A percentile compares a stretch with the other conserved stretches of the same genome.
These are phyloP conservation scores for Mycena galericulata DNA, from an alignment of 768 basidiomycete genomes.

Conservation along the genomic window DNA sequence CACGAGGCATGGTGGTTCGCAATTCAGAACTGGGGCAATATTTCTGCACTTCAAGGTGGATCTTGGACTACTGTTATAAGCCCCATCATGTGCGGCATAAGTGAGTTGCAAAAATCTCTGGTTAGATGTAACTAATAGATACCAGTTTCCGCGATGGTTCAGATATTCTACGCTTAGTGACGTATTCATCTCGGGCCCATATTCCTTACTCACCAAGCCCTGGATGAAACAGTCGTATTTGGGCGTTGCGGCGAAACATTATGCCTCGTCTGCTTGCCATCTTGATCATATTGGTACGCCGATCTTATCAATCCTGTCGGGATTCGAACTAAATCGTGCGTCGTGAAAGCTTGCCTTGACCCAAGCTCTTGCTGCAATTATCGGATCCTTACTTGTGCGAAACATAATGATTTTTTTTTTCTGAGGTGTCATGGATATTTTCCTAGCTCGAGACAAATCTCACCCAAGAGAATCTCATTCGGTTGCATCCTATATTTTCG, in stretches of 20 bases:
- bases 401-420: background rate
- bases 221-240: background rate
- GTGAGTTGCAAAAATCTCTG: background rate
- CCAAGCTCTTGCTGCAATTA: slow-evolving; percentile 4
- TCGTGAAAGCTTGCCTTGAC: background rate
- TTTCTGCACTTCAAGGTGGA: background rate
- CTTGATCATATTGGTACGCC: slow-evolving; percentile 12
- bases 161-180: slow-evolving; percentile 20
- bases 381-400: background rate
- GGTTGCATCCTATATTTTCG: slow-evolving; percentile 9
- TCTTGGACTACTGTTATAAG: background rate
- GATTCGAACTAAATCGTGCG: background rate
- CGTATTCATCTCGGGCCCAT: background rate
- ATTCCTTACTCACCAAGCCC: no score
- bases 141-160: slow-evolving; percentile 11
- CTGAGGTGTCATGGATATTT: background rate
- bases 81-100: slow-evolving; percentile 17
- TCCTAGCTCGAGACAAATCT: slow-evolving; percentile 1
- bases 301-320: background rate
- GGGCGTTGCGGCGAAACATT: background rate
- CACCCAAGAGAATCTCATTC: slow-evolving; percentile 7
- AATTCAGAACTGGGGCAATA: slow-evolving; percentile 19
- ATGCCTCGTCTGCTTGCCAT: background rate
- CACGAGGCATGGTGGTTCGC: slow-evolving; percentile 24
- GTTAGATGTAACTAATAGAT: background rate